Conservation (phyloP, 2,329 filamentous ascomycete genomes). For the Penicillium corylophilum region DNA sequence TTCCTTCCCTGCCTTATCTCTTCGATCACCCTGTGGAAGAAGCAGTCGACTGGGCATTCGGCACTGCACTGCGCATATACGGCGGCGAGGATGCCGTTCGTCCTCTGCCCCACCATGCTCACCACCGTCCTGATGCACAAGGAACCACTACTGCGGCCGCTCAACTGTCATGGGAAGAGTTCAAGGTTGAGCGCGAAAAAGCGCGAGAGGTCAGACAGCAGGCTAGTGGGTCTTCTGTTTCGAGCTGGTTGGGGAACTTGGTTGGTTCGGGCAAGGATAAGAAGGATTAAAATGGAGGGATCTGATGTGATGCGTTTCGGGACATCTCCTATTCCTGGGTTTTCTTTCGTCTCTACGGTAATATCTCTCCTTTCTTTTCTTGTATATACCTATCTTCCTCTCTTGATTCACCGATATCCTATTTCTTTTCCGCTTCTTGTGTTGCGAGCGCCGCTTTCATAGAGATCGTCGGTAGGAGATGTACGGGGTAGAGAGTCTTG, state of each 20-base stretch:
- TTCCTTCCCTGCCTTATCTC: constrained; percentile 78
- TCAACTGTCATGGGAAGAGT: constrained; percentile 36
- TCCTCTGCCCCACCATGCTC: constrained; percentile 21
- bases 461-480: neutral
- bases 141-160: constrained; percentile 6
- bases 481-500: neutral
- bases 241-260: constrained; percentile 13
- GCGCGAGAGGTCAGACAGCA: constrained; percentile 28
- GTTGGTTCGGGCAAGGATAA: constrained; percentile 17
- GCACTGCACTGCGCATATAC: constrained; percentile 72
- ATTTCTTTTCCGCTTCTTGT: neutral
- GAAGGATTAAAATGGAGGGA: constrained; percentile 15
- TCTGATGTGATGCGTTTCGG: neutral
- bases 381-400: constrained; percentile 12
- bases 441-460: neutral
- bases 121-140: neutral
- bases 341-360: neutral
- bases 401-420: neutral
- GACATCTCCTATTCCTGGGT: neutral
- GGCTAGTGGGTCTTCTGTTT: constrained; percentile 3
- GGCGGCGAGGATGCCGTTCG: constrained; percentile 63
- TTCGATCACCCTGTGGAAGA: constrained; percentile 93
- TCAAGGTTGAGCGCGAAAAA: constrained; percentile 30
- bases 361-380: constrained; percentile 5
- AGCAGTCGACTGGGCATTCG: constrained; percentile 86